These are phyloP conservation scores for Schizophyllum amplum DNA, from an alignment of 1,284 basidiomycete species.

Conservation along the genomic window DNA sequence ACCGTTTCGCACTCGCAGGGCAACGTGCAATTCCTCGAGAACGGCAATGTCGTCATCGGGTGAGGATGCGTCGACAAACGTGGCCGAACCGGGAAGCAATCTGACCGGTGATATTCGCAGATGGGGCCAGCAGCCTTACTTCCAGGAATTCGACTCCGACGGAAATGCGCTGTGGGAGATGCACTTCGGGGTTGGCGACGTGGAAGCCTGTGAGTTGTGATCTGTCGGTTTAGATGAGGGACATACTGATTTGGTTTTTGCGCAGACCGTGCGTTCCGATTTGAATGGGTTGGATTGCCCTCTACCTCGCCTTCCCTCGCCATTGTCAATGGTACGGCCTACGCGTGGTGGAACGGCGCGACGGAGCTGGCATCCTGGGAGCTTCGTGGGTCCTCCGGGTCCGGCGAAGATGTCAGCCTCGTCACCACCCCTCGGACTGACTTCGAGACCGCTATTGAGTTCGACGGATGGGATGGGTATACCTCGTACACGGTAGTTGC, in stretches of 20 bases:
- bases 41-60: constrained; percentile 7
- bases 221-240: background rate
- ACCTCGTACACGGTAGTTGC: background rate
- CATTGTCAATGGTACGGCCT: background rate
- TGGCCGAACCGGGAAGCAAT: background rate
- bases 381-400: background rate
- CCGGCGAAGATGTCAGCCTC: background rate
- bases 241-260: background rate
- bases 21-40: constrained; percentile 1
- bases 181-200: background rate
- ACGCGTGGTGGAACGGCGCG: constrained; percentile 10
- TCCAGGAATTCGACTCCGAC: background rate
- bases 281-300: background rate
- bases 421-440: background rate
- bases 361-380: constrained; percentile 5
- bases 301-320: background rate
- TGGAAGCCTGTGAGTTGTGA: background rate
- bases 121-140: background rate
- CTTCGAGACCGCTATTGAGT: background rate
- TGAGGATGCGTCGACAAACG: background rate
- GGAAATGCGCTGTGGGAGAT: background rate
- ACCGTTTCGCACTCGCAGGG: constrained; percentile 5
- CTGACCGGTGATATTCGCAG: background rate
- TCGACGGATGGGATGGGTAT: background rate
- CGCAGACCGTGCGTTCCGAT: background rate